phyloP scores from a whole-genome alignment of 345 rosid species.

The Corchorus capsularis region DNA sequence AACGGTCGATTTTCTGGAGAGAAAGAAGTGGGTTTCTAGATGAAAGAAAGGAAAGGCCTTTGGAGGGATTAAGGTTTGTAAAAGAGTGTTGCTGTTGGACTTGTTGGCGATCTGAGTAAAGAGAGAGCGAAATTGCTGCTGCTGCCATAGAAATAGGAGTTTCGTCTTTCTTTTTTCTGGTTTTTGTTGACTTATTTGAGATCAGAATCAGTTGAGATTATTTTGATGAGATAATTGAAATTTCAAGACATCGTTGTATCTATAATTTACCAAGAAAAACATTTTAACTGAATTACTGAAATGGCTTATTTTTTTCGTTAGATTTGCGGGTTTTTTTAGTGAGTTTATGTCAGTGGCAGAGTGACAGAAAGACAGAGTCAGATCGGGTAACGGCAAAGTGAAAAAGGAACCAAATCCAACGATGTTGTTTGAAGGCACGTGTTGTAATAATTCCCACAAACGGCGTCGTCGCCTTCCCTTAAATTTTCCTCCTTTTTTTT shows the following conservation, averaged over 20 bases:
- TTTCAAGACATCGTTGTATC: neutral
- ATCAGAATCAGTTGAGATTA: neutral
- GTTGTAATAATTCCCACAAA: too few species aligned
- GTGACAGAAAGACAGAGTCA: neutral
- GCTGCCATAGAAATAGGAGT: slow-evolving; percentile 49
- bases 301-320: neutral
- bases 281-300: neutral
- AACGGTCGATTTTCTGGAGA: slow-evolving; percentile 33
- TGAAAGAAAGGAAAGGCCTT: slow-evolving; percentile 29
- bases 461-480: too few species aligned
- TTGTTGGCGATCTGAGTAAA: slow-evolving; percentile 41
- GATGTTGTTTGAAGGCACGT: neutral
- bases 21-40: slow-evolving; percentile 34
- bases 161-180: too few species aligned
- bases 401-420: neutral
- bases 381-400: neutral
- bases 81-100: neutral
- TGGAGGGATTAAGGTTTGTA: slow-evolving; percentile 16
- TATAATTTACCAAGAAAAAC: neutral
- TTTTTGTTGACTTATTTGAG: neutral
- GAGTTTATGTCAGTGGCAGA: neutral
- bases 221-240: neutral
- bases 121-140: slow-evolving; percentile 42
- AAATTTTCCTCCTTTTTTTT: too few species aligned
- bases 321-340: neutral